phyloP scores from a whole-genome alignment of 192 early-diverging fungal genomes.

The Podila horticola region DNA sequence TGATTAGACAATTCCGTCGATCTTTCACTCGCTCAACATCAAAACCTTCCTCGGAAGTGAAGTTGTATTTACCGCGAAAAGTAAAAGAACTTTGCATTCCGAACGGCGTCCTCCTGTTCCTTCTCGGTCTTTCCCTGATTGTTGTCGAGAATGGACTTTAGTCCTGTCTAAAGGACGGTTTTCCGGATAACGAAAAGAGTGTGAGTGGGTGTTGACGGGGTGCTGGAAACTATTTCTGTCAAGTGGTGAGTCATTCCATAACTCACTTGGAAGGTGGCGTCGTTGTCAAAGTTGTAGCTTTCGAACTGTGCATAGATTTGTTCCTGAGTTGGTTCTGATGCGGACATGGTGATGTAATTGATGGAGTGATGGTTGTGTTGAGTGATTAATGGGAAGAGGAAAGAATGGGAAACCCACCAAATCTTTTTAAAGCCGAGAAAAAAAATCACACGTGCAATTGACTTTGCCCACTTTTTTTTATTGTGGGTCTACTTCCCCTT shows the following conservation, averaged over 20 bases:
- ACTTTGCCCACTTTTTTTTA: background rate
- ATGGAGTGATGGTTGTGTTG: too few relatives aligned
- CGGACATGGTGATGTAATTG: background rate
- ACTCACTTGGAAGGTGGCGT: constrained; percentile 40
- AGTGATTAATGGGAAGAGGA: background rate
- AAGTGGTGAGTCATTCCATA: background rate
- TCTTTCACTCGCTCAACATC: background rate
- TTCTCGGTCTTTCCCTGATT: constrained; percentile 19
- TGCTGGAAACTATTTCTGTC: background rate
- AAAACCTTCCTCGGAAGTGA: background rate
- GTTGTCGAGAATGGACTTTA: constrained; percentile 32
- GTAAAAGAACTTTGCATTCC: constrained; percentile 41
- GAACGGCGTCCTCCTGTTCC: constrained; percentile 33
- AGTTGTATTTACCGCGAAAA: constrained; percentile 26
- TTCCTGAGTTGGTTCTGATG: constrained; percentile 11
- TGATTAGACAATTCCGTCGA: background rate
- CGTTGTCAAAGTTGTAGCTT: constrained; percentile 32
- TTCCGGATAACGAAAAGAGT: background rate
- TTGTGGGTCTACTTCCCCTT: background rate
- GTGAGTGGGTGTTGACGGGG: background rate
- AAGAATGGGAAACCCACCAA: too few relatives aligned
- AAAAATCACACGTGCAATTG: too few relatives aligned
- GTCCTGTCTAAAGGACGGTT: constrained; percentile 6
- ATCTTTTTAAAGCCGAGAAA: too few relatives aligned
- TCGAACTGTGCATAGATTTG: constrained; percentile 33